These are phyloP conservation scores for Apiotrichum laibachii DNA, from an alignment of 1,284 basidiomycete genomes.

Conservation along the genomic window DNA sequence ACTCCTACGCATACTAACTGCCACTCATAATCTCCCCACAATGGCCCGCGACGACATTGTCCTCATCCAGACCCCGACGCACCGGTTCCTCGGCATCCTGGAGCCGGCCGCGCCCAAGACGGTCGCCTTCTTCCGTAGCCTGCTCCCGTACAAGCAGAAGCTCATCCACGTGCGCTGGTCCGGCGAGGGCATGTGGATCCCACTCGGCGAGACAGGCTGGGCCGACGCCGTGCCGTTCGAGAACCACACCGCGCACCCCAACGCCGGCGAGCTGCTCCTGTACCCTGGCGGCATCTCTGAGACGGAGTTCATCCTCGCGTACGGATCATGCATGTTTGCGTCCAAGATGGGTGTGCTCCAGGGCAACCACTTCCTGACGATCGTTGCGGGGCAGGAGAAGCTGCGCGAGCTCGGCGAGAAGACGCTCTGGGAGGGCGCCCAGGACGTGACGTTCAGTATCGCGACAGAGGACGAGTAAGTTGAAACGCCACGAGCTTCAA, in stretches of 20 bases:
- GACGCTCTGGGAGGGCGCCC: conserved; percentile 21
- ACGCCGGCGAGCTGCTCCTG: conserved; percentile 13
- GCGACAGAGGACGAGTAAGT: conserved; percentile 21
- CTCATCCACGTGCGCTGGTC: conserved; percentile 27
- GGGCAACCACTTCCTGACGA: conserved; percentile 22
- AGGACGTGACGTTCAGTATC: conserved; percentile 19
- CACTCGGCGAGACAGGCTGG: conserved; percentile 17
- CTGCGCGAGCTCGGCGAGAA: conserved; percentile 19
- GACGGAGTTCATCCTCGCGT: conserved; percentile 23
- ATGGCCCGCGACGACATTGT: conserved; percentile 7
- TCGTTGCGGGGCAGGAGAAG: conserved; percentile 17
- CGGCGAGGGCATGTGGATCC: conserved; percentile 26
- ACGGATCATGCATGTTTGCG: conserved; percentile 16
- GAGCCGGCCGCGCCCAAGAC: conserved; percentile 19
- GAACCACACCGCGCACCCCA: conserved; percentile 24
- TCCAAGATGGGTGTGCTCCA: conserved; percentile 23
- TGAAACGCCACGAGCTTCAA: not conserved
- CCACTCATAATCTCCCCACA: no score
- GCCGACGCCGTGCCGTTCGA: conserved; percentile 14
- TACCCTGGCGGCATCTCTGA: conserved; percentile 24
- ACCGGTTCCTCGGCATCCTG: conserved; percentile 17
- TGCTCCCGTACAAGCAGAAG: conserved; percentile 19
- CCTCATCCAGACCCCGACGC: conserved; percentile 14
- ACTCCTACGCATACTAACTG: no score
- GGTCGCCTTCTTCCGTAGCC: conserved; percentile 14